phyloP scores from a whole-genome alignment of 305 asterid genomes.

The Ilex paraguariensis region DNA sequence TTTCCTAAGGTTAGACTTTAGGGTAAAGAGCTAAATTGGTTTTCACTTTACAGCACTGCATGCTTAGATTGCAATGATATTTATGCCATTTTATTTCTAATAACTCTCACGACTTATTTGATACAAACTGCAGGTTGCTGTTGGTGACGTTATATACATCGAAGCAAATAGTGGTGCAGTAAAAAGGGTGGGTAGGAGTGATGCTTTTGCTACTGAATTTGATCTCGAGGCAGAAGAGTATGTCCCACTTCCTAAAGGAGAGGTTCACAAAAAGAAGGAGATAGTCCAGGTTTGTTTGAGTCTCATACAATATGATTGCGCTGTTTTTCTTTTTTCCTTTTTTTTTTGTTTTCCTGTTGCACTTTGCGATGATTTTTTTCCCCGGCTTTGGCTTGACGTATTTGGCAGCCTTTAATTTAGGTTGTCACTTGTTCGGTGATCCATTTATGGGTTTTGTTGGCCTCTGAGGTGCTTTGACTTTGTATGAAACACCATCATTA shows the following conservation, averaged over 20 bases:
- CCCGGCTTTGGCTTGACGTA: too few relatives aligned
- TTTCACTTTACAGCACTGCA: too few relatives aligned
- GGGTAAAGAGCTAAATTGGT: too few relatives aligned
- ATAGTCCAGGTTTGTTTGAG: constrained; percentile 72
- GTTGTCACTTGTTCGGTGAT: too few relatives aligned
- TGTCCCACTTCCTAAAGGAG: constrained; percentile 99
- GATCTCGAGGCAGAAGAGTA: constrained; percentile 99
- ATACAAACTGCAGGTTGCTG: constrained; percentile 71
- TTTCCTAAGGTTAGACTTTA: too few relatives aligned
- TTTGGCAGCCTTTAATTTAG: too few relatives aligned
- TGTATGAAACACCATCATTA: too few relatives aligned
- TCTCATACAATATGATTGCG: constrained; percentile 2
- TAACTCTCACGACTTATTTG: too few relatives aligned
- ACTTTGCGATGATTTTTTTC: too few relatives aligned
- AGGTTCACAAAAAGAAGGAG: constrained; percentile 98
- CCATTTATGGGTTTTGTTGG: too few relatives aligned
- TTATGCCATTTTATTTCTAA: not conserved
- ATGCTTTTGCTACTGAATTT: constrained; percentile 94
- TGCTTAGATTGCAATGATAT: not conserved
- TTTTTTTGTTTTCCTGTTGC: too few relatives aligned
- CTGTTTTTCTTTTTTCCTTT: not conserved
- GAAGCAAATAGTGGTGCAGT: constrained; percentile 98
- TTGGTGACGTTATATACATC: constrained; percentile 94
- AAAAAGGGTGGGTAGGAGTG: constrained; percentile 98
- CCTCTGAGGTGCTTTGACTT: too few relatives aligned